Base-by-base conservation (phyloP, 441 rosid genomes). In the Adansonia grandidieri region DNA sequence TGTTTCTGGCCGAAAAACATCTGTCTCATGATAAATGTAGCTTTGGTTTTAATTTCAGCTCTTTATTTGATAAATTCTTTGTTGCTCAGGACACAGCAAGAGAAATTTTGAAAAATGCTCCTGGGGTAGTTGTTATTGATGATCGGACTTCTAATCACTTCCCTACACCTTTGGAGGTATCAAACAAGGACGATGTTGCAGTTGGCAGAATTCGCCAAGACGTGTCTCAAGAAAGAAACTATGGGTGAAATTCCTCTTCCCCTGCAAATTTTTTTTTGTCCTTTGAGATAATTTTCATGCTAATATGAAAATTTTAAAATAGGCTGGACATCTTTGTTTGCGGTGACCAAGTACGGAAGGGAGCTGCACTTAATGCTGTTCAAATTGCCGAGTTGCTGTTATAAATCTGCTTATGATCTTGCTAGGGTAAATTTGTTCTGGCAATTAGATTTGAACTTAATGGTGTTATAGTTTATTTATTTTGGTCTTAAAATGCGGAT, bases 281-380 rank as follows among this genome's bases (percentile, higher is more conserved):
- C 6, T 13, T 9, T 42, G n/a, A 61, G 20, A 56, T 0, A 0
- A 51, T 56, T 57, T 20, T 15, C 22, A 28, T 45, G 17, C 74
- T 77, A 69, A 50, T 9, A 40, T 10, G 2, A 15, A 0, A 37
- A 67, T 51, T 7, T 61, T 32, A 61, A 69, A 83, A 68, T 92
- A 93, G 98, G 81, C 82, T 96, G 94, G 99, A 96, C 80, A 90
- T 94, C 79, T 92, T 96, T 81, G 96, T 96, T 40, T 94, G 99
- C 28, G 98, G 99, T 40, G 98, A 96, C 82, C 98, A 96, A 86
- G 90, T 96, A 84, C 96, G 98, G 74, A 96, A 96, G 85, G 99
- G 99, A 73, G 99, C 99, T 73, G 99, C 98, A 44, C 92, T 96
- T 14, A 96, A 94, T 76, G 99, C 99, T 81, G 90, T 96, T 81